These are phyloP conservation scores for Mycena haematopus DNA, from an alignment of 768 basidiomycete species.

Conservation along the genomic window DNA sequence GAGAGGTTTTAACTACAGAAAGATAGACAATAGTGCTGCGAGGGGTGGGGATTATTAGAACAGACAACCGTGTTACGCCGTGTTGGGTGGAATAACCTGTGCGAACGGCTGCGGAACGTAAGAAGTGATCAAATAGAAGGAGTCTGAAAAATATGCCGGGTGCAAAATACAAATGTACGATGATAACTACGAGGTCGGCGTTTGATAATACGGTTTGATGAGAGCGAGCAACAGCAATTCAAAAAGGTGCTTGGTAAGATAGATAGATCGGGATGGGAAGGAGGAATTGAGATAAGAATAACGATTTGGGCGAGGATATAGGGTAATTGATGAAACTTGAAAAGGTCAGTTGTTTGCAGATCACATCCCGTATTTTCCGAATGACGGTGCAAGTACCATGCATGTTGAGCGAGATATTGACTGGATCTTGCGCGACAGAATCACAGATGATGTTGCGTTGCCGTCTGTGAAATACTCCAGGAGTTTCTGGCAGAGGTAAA, in stretches of 20 bases:
- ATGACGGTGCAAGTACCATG: slow-evolving; percentile 83
- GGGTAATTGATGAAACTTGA: slow-evolving; percentile 23
- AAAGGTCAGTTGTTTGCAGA: slow-evolving; percentile 8
- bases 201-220: slow-evolving; percentile 41
- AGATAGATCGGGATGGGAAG: slow-evolving; percentile 32
- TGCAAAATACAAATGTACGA: slow-evolving; percentile 70
- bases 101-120: slow-evolving; percentile 59
- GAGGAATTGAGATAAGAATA: slow-evolving; percentile 28
- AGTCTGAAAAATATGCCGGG: slow-evolving; percentile 64
- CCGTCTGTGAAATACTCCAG: slow-evolving; percentile 97
- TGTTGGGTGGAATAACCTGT: slow-evolving; percentile 56
- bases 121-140: slow-evolving; percentile 52
- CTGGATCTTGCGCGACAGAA: slow-evolving; percentile 95
- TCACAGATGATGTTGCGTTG: slow-evolving; percentile 90
- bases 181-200: slow-evolving; percentile 48
- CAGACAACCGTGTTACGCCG: slow-evolving; percentile 66
- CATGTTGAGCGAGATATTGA: slow-evolving; percentile 99
- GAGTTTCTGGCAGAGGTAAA: slow-evolving; percentile 97
- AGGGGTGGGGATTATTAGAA: slow-evolving; percentile 62
- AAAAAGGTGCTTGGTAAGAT: slow-evolving; percentile 41
- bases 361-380: too few species aligned
- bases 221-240: slow-evolving; percentile 31
- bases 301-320: slow-evolving; percentile 31
- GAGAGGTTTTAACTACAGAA: slow-evolving; percentile 70
- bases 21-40: slow-evolving; percentile 71